phyloP scores from a whole-genome alignment of 2,329 filamentous ascomycete genomes.

The Clonostachys sp. region DNA sequence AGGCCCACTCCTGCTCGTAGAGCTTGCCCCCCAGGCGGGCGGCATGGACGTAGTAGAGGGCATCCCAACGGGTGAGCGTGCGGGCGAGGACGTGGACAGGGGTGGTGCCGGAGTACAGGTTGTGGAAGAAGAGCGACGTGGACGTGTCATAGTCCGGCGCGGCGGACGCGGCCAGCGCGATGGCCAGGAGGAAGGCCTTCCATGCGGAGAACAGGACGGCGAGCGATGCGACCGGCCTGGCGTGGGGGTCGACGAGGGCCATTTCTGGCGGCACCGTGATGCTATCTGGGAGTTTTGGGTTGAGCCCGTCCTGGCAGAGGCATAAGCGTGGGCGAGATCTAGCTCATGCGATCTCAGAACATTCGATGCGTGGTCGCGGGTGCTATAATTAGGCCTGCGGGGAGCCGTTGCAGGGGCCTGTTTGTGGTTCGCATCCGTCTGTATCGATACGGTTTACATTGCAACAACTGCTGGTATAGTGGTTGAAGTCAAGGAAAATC shows the following conservation, averaged over 20 bases:
- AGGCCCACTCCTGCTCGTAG: constrained; percentile 85
- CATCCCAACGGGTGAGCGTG: constrained; percentile 73
- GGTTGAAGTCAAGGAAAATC: too few species aligned
- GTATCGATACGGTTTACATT: too few species aligned
- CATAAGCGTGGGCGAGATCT: background rate
- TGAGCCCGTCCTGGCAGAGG: background rate
- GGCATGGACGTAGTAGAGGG: constrained; percentile 66
- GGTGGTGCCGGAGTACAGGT: constrained; percentile 29
- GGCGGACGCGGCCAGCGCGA: constrained; percentile 47
- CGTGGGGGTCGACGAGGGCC: constrained; percentile 6
- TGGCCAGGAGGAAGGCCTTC: constrained; percentile 62
- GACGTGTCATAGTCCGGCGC: constrained; percentile 77
- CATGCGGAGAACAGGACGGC: constrained; percentile 49
- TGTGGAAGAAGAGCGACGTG: constrained; percentile 41
- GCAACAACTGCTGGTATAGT: too few species aligned
- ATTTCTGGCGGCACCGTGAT: constrained; percentile 2
- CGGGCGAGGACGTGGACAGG: constrained; percentile 27
- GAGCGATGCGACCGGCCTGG: constrained; percentile 15
- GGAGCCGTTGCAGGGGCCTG: too few species aligned
- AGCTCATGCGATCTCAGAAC: background rate
- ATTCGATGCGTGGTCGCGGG: too few species aligned
- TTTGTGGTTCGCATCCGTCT: too few species aligned
- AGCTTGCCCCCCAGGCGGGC: constrained; percentile 57
- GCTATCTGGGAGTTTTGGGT: background rate
- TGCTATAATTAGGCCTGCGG: too few species aligned